These are phyloP conservation scores for Phellopilus nigrolimitatus DNA, from an alignment of 1,284 basidiomycete species.

Conservation along the genomic window DNA sequence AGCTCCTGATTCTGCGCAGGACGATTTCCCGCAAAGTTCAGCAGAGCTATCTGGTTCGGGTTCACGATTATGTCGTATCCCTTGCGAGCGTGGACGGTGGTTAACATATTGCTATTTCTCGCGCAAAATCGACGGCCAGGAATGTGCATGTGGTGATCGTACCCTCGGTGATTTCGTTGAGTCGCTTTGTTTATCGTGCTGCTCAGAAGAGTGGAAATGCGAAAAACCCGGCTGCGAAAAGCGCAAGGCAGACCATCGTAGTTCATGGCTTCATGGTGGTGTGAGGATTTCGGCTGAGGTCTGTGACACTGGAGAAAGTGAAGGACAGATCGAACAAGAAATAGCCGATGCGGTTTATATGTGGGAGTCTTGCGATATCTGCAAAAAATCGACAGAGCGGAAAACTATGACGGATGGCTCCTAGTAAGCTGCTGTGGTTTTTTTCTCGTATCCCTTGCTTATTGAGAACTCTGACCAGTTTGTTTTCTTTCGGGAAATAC, in stretches of 20 bases:
- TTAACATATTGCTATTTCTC: conserved; percentile 47
- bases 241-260: conserved; percentile 42
- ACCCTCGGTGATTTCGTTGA: conserved; percentile 20
- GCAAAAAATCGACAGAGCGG: conserved; percentile 37
- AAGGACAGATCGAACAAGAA: conserved; percentile 14
- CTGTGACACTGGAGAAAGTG: not conserved
- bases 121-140: conserved; percentile 7
- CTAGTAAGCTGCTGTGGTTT: conserved; percentile 46
- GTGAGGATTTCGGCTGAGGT: conserved; percentile 36
- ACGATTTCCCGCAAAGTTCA: not conserved
- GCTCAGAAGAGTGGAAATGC: conserved; percentile 35
- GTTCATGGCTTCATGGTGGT: conserved; percentile 46
- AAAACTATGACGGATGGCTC: conserved; percentile 48
- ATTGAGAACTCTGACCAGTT: conserved; percentile 25
- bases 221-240: conserved; percentile 37
- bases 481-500: conserved; percentile 61
- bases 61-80: not conserved
- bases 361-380: conserved; percentile 55
- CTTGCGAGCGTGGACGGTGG: conserved; percentile 39
- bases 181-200: conserved; percentile 2
- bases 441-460: not conserved
- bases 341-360: conserved; percentile 35
- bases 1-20: not conserved
- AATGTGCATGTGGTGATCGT: not conserved
- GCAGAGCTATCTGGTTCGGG: not conserved